phyloP scores from a whole-genome alignment of 352 stramenopile genomes.

The Globisporangium nagaii region DNA sequence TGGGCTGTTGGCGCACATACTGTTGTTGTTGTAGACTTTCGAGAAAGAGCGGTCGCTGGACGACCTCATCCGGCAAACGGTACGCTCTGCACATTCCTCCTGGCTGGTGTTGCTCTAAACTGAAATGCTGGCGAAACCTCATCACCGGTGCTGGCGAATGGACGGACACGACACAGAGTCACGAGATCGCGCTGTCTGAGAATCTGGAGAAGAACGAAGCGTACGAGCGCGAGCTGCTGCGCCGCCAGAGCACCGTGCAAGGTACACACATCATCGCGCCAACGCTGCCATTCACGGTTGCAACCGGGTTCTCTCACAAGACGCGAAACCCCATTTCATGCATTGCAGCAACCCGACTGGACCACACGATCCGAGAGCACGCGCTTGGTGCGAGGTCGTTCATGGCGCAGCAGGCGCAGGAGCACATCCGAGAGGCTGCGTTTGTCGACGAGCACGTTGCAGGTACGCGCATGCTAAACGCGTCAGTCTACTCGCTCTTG shows the following conservation, averaged over 20 bases:
- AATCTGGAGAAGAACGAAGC: conserved; percentile 76
- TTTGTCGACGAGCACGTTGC: conserved; percentile 31
- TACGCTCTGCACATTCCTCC: conserved; percentile 13
- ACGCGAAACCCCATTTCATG: no score
- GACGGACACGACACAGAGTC: conserved; percentile 29
- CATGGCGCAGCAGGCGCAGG: conserved; percentile 42
- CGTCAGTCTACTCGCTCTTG: no score
- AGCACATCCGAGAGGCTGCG: conserved; percentile 26
- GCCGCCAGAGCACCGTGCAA: conserved; percentile 44
- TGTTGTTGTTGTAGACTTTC: conserved; percentile 45
- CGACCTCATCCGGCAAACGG: conserved; percentile 63
- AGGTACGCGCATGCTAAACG: conserved; percentile 23
- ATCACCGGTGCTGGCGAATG: no score
- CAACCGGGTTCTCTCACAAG: no score
- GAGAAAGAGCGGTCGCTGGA: conserved; percentile 73
- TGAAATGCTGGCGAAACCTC: no score
- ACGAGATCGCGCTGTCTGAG: conserved; percentile 68
- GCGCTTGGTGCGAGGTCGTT: conserved; percentile 46
- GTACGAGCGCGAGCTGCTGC: conserved; percentile 55
- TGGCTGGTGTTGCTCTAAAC: no score
- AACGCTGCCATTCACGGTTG: no score
- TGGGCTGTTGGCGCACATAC: no score
- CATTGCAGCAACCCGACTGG: conserved; percentile 49
- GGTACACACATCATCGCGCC: no score
- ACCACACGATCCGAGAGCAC: conserved; percentile 62